These are phyloP conservation scores for Boletus semigastroideus DNA, from an alignment of 1,284 basidiomycete species.

Conservation along the genomic window DNA sequence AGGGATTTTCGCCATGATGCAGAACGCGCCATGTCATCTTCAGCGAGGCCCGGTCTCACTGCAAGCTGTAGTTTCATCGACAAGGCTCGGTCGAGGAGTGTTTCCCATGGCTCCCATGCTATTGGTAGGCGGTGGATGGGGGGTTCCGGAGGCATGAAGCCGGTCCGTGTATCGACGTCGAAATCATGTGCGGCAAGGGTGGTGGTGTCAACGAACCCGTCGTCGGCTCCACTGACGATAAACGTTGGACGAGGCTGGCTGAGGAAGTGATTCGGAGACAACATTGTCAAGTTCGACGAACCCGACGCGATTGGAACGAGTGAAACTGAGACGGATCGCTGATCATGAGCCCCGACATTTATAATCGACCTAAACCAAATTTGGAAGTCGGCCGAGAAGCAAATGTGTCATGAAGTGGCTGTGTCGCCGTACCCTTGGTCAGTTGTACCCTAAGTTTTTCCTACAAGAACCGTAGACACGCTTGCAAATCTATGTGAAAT, in stretches of 20 bases:
- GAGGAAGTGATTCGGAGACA: constrained; percentile 62
- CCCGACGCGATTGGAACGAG: no score
- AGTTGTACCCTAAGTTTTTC: no score
- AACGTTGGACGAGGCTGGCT: constrained; percentile 59
- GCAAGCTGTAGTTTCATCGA: constrained; percentile 55
- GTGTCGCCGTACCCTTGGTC: no score
- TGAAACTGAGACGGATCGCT: no score
- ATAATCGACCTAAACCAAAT: no score
- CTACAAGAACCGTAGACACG: no score
- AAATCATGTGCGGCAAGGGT: constrained; percentile 93
- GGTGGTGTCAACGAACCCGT: constrained; percentile 63
- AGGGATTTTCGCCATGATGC: constrained; percentile 65
- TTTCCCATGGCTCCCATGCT: constrained; percentile 75
- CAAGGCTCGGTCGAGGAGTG: constrained; percentile 51
- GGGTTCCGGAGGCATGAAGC: constrained; percentile 86
- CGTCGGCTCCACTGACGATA: constrained; percentile 34
- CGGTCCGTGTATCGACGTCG: constrained; percentile 89
- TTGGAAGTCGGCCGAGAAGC: no score
- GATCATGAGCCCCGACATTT: no score
- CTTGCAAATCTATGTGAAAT: no score
- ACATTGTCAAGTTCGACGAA: no score
- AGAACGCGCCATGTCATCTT: constrained; percentile 46
- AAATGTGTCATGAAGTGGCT: no score
- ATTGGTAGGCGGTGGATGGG: constrained; percentile 64
- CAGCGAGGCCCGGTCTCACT: constrained; percentile 43